Conservation (phyloP, 2,329 filamentous ascomycete genomes). For the Dactylellina sp. region DNA sequence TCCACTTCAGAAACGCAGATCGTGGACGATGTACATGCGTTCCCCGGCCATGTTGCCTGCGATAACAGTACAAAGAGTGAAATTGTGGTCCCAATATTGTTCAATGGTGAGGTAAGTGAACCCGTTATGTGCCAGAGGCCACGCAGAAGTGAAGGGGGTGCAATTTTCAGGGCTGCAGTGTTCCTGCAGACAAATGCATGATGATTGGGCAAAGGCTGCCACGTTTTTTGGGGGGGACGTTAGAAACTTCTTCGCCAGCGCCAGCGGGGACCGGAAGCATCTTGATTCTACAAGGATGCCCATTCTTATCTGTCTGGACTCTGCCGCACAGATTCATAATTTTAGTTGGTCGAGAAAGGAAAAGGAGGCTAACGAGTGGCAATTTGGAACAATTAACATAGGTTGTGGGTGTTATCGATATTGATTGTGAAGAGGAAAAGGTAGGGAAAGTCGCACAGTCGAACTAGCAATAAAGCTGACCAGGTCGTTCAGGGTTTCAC, state of each 20-base stretch:
- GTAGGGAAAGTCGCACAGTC: constrained; percentile 66
- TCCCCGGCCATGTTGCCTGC: constrained; percentile 85
- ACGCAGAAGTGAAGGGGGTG: background rate
- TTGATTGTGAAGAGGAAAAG: constrained; percentile 74
- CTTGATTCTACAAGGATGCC: constrained; percentile 34
- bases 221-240: constrained; percentile 47
- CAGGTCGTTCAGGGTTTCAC: constrained; percentile 64
- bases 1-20: constrained; percentile 73
- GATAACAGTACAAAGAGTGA: constrained; percentile 81
- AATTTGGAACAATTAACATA: constrained; percentile 59
- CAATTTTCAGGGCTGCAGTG: constrained; percentile 59
- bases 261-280: constrained; percentile 7
- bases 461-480: constrained; percentile 62
- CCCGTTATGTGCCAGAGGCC: constrained; percentile 29
- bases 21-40: constrained; percentile 76
- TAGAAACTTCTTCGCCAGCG: constrained; percentile 32
- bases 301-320: constrained; percentile 33
- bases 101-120: constrained; percentile 65
- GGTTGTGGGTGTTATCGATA: constrained; percentile 80
- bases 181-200: constrained; percentile 60
- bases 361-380: constrained; percentile 38
- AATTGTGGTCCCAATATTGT: constrained; percentile 80
- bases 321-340: constrained; percentile 56
- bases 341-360: background rate
- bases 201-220: constrained; percentile 54